Evolutionary conservation across 495 filamentous ascomycete species (phyloP), one percentile per base, ranked within the genome.

Genomic region (Lophiotrema nucula): DNA sequence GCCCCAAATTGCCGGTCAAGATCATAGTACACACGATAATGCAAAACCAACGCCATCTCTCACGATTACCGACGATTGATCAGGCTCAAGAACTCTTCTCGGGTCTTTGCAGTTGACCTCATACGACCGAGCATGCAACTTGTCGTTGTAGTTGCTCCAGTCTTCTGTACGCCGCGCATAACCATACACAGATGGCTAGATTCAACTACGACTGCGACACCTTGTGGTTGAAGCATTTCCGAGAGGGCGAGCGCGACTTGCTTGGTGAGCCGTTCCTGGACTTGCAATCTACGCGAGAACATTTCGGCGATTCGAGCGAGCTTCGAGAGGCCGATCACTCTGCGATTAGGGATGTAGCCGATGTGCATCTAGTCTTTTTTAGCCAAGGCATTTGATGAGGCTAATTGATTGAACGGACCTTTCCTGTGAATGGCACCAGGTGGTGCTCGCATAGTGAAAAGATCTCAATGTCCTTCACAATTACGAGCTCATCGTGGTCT

Each of bases 161-260:
- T 88, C 77, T 99, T 97, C 70, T 96, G 81, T 23, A 97, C 90
- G 1, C 92, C 92, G 21, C 92, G 81, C 89, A 93, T 93, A 10
- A 96, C 92, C 92, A 97, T 97, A 78, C 93, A 97, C n/a, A 97
- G 78, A 75, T 98, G 93, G 63, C 86, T 89, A 26, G 89, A 92
- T 68, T 98, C 95, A 88, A 97, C 96, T 45, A 98, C 92, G 8
- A 98, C 92, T 21, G 88, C 92, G 3, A 98, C 92, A 37, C 95
- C 93, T 70, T 86, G 87, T n/a, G 93, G 93, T 75, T 92, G 86
- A 18, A 97, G 79, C 3, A 97, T 83, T 67, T 97, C 92, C 59
- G 89, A 88, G 45, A 97, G 85, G 6, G 92, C 95, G 55, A 96
- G 84, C 4, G 93, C 95, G 10, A 98, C 91, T 71, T 98, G 91